Percentiles rank a stretch among this genome's conserved stretches.
phyloP scores from a whole-genome alignment of 257 asterid species.

The Solanum medicagineum region DNA sequence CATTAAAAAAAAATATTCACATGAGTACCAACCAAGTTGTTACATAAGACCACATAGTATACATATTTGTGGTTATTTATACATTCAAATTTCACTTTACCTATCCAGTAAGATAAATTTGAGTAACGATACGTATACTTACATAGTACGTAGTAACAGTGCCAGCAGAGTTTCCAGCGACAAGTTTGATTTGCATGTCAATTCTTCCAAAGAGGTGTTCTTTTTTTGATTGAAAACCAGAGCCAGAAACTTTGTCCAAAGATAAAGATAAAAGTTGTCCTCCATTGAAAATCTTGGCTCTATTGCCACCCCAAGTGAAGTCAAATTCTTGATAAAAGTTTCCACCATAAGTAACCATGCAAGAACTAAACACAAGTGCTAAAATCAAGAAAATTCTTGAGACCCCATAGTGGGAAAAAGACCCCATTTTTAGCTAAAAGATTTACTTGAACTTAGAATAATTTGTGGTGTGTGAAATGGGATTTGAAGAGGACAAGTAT shows the following conservation, averaged over 20 bases:
- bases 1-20: background rate
- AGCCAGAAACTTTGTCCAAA: constrained; percentile 41
- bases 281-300: constrained; percentile 34
- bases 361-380: background rate
- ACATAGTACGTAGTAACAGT: constrained; percentile 64
- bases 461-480: background rate
- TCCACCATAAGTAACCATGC: constrained; percentile 19
- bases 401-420: background rate
- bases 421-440: background rate
- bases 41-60: background rate
- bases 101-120: background rate
- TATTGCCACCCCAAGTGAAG: constrained; percentile 38
- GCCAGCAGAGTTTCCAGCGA: constrained; percentile 61
- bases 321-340: constrained; percentile 39
- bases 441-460: background rate
- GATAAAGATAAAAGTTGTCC: constrained; percentile 52
- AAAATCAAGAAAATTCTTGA: background rate
- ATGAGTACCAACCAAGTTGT: background rate
- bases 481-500: background rate
- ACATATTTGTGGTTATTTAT: background rate
- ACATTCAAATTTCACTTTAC: too few species aligned
- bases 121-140: background rate
- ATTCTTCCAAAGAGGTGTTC: constrained; percentile 49
- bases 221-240: constrained; percentile 51
- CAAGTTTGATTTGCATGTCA: constrained; percentile 63